phyloP scores from a whole-genome alignment of 495 filamentous ascomycete species.

The Aspergillus campestris region DNA sequence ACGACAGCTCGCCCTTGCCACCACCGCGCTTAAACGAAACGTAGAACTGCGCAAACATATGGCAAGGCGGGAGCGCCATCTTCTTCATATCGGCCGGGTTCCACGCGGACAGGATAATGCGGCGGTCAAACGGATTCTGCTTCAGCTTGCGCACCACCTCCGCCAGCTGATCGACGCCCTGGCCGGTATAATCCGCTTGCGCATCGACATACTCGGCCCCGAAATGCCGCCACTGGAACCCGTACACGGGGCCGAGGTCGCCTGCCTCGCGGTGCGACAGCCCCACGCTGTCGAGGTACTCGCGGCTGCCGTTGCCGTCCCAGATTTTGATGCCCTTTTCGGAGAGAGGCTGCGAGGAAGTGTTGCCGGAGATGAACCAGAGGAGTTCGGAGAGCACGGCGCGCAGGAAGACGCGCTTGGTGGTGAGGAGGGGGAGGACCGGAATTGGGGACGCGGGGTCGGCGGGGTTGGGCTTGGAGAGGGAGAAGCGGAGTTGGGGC shows the following conservation, averaged over 20 bases:
- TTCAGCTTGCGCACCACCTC: constrained; percentile 76
- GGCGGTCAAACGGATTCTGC: constrained; percentile 73
- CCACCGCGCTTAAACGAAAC: constrained; percentile 60
- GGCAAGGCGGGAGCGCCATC: constrained; percentile 95
- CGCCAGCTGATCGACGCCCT: constrained; percentile 87
- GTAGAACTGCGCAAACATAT: constrained; percentile 99
- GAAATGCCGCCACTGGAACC: constrained; percentile 99
- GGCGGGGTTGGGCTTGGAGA: constrained; percentile 47
- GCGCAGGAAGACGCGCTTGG: constrained; percentile 90
- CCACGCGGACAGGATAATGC: constrained; percentile 89
- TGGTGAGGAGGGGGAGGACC: constrained; percentile 86
- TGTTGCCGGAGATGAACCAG: constrained; percentile 86
- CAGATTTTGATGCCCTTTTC: constrained; percentile 86
- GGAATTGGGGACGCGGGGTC: constrained; percentile 33
- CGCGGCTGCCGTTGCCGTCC: constrained; percentile 92
- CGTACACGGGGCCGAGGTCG: constrained; percentile 93
- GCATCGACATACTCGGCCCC: constrained; percentile 79
- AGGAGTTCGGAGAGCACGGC: constrained; percentile 90
- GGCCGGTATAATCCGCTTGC: constrained; percentile 71
- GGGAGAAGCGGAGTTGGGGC: constrained; percentile 72
- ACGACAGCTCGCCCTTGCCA: constrained; percentile 61
- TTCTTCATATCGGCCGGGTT: constrained; percentile 76
- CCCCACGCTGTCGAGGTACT: constrained; percentile 76
- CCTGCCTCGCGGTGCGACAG: constrained; percentile 71
- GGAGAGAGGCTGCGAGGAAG: constrained; percentile 65